Evolutionary conservation across 2,329 filamentous ascomycete genomes (phyloP), one percentile per base, ranked within the genome.

Genomic region (Colletotrichum graminicola): DNA sequence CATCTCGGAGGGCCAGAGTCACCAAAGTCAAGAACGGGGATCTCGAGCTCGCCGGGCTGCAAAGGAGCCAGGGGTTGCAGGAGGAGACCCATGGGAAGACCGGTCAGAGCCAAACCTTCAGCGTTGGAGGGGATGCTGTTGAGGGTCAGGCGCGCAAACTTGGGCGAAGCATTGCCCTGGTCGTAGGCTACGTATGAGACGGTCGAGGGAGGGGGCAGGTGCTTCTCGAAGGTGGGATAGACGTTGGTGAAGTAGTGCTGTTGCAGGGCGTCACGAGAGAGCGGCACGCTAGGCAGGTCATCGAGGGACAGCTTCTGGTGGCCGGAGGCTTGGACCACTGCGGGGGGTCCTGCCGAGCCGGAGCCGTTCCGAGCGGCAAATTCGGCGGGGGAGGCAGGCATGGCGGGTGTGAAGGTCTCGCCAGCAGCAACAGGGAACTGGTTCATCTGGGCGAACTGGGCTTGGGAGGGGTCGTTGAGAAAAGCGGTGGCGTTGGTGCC

Each of bases 21-120:
- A 60, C 96, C 96, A 86, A 98, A 99, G 82, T 99, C 96, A 32
- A 99, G 87, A 5, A 99, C 92, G 0, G 96, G 96, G 66, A 99
- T 92, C 1, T 94, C 90, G 60, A 92, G 87, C 82, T 99, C 96
- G 63, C 96, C 95, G 32, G 93, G 87, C 78, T 97, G 93, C 52
- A 95, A 86, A 51, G 90, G 88, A 1, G 96, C 95, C 56, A 99
- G 84, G 0, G 96, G 96, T 79, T 99, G 97, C 57, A 99, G 80
- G 32, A 98, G 83, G 73, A 99, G 88, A 21, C 96, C 96, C 12
- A 99, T 86, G 6, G 96, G 95, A 23, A 99, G 84, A 2, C 91
- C 92, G 14, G 95, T 98, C 5, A 92, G 91, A 59, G 89, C 85
- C 39, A 98, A 86, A 45, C 93, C 92, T 74, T 99, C 96, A 55